phyloP scores from a whole-genome alignment of 169 alveolate species.

The Plasmodium malariae region DNA sequence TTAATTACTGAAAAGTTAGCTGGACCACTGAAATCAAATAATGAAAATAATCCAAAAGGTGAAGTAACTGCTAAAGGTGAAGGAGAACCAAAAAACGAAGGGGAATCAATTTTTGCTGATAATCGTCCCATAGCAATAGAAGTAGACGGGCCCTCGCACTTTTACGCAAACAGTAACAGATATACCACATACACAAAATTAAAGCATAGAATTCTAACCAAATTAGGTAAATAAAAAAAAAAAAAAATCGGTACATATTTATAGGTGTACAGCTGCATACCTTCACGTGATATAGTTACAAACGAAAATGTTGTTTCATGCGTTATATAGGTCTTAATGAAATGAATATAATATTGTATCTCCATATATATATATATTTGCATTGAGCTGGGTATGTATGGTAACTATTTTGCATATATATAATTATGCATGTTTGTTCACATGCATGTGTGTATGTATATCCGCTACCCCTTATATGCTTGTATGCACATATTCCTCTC shows the following conservation, averaged over 20 bases:
- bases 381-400: no score
- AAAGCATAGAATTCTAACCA: conserved; percentile 92
- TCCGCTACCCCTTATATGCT: background rate
- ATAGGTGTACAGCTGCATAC: background rate
- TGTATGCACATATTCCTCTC: background rate
- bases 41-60: conserved; percentile 1
- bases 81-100: conserved; percentile 1
- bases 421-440: background rate
- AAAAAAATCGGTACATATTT: background rate
- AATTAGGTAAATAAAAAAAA: conserved; percentile 86
- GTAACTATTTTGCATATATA: no score
- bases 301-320: background rate
- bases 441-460: background rate
- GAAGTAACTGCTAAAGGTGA: background rate
- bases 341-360: background rate
- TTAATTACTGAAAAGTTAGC: conserved; percentile 75
- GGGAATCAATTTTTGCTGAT: conserved; percentile 78
- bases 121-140: conserved; percentile 91
- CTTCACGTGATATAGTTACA: no score
- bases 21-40: conserved; percentile 53
- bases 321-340: background rate
- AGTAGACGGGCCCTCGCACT: conserved; percentile 95
- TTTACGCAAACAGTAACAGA: conserved; percentile 90
- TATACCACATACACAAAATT: conserved; percentile 91
- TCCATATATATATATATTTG: background rate